Percentiles rank a stretch among this genome's conserved stretches.
phyloP scores from a whole-genome alignment of 192 early-diverging fungal species.

The Coemansia aciculifera region DNA sequence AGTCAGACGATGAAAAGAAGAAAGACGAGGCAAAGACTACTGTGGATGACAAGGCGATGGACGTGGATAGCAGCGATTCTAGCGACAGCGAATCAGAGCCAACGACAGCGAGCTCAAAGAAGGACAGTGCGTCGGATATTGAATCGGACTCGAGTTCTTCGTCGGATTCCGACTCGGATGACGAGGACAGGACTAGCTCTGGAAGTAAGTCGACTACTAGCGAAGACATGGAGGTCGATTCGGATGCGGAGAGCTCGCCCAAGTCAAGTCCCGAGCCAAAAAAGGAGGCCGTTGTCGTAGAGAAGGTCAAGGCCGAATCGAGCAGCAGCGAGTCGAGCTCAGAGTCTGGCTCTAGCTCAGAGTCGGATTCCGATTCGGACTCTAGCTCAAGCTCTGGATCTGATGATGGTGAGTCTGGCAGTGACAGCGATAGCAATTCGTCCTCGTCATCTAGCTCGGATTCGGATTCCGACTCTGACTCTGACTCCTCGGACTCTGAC shows the following conservation, averaged over 20 bases:
- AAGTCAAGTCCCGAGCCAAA: conserved; percentile 1
- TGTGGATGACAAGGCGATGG: conserved; percentile 4
- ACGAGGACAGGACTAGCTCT: conserved; percentile 12
- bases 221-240: conserved; percentile 9
- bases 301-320: neutral
- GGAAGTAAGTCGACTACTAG: conserved; percentile 5
- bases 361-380: conserved; percentile 8
- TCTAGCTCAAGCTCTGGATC: conserved; percentile 19
- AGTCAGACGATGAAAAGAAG: neutral
- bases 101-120: neutral
- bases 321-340: conserved; percentile 18
- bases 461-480: conserved; percentile 14
- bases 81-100: conserved; percentile 7
- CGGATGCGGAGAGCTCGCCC: conserved; percentile 6
- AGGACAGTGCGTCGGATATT: neutral
- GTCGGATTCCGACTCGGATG: neutral
- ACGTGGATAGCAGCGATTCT: conserved; percentile 6
- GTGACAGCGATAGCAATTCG: conserved; percentile 12
- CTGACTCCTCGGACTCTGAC: conserved; percentile 15
- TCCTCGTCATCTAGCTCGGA: neutral
- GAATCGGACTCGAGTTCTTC: conserved; percentile 15
- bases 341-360: conserved; percentile 3
- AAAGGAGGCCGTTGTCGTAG: neutral
- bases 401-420: conserved; percentile 2
- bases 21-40: neutral